Evolutionary conservation across 345 rosid species (phyloP).

Genomic region (Gossypium thurberi): DNA sequence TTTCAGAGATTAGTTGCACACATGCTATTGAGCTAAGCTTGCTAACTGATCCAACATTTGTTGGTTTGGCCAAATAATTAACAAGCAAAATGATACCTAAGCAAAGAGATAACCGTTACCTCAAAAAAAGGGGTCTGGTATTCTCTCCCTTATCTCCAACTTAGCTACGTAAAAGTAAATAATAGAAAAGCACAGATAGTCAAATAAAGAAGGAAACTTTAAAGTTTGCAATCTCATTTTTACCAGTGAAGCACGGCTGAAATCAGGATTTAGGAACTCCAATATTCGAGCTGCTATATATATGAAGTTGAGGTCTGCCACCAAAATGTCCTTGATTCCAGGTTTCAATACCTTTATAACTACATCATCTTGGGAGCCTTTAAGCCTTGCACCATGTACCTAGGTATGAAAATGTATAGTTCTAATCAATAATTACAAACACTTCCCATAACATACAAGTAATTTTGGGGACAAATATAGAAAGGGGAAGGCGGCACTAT

Average conservation of each 20-base stretch:
- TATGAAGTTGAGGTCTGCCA: slow-evolving; percentile 90
- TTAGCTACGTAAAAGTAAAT: background rate
- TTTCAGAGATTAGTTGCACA: background rate
- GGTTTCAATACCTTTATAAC: slow-evolving; percentile 94
- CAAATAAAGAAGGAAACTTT: background rate
- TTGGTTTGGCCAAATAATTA: background rate
- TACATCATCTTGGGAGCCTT: slow-evolving; percentile 79
- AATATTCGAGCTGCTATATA: slow-evolving; percentile 80
- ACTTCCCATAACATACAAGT: background rate
- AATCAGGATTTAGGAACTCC: slow-evolving; percentile 86
- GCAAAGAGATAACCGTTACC: background rate
- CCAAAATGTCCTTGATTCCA: slow-evolving; percentile 80
- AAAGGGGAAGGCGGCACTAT: background rate
- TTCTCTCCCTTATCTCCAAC: background rate
- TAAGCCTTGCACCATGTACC: slow-evolving; percentile 94
- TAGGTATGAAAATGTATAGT: slow-evolving; percentile 20
- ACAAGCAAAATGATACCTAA: background rate
- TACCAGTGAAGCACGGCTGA: slow-evolving; percentile 91
- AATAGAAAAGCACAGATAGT: background rate
- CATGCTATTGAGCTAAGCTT: background rate
- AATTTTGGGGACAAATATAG: slow-evolving; percentile 6
- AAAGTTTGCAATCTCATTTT: background rate
- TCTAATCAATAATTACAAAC: slow-evolving; percentile 10
- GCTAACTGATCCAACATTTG: background rate
- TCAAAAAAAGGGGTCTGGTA: background rate